phyloP scores from a whole-genome alignment of 192 early-diverging fungal genomes.

The Coemansia furcata region DNA sequence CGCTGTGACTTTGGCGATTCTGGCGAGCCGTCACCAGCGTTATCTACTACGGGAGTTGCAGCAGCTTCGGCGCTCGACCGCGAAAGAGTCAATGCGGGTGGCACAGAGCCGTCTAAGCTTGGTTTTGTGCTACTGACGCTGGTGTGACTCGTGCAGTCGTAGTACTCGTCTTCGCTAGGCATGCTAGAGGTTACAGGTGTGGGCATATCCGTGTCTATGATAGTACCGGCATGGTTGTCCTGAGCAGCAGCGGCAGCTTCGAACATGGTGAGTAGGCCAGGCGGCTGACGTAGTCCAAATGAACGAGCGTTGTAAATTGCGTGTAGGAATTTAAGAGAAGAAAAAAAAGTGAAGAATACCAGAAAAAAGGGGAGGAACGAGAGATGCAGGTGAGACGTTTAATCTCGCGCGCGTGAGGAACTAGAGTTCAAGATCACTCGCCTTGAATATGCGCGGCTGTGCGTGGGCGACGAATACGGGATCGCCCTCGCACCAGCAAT shows the following conservation, averaged over 20 bases:
- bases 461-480: not conserved
- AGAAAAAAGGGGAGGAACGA: not conserved
- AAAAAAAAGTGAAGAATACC: not conserved
- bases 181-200: not conserved
- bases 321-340: not conserved
- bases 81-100: not conserved
- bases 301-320: not conserved
- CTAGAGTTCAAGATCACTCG: not conserved
- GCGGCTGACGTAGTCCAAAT: not conserved
- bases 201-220: not conserved
- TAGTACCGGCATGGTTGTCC: not conserved
- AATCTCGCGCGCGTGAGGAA: not conserved
- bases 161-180: slow-evolving; percentile 42
- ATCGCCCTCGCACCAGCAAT: slow-evolving; percentile 22
- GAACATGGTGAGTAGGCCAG: not conserved
- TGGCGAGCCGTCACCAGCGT: not conserved
- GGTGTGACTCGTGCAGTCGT: slow-evolving; percentile 30
- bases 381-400: not conserved
- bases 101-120: slow-evolving; percentile 18
- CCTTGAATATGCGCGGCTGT: not conserved
- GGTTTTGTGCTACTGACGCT: slow-evolving; percentile 27
- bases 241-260: not conserved
- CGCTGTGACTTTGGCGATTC: slow-evolving; percentile 17
- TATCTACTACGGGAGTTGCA: not conserved
- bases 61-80: slow-evolving; percentile 5